A percentile compares a stretch with the other conserved stretches of the same genome.
Evolutionary conservation across 345 rosid species (phyloP).

Genomic region (Mangifera indica): DNA sequence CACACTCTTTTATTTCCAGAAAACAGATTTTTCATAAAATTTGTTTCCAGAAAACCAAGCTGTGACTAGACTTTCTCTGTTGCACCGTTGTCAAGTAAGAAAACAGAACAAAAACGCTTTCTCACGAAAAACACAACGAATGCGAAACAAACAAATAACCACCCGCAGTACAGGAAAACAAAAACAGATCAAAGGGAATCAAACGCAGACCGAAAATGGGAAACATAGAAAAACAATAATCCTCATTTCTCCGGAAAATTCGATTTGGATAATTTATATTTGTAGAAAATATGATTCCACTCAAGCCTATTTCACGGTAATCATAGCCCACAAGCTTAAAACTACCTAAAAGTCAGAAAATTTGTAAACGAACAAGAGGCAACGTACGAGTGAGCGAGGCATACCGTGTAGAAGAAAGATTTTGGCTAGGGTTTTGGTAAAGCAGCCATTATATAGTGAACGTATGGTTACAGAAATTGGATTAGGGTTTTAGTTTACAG

Average conservation of each 20-base stretch:
- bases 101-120: conserved; percentile 22
- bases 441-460: neutral
- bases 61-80: conserved; percentile 36
- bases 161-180: no score
- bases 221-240: neutral
- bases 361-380: no score
- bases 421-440: neutral
- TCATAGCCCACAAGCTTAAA: conserved; percentile 33
- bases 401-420: neutral
- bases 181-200: conserved; percentile 30
- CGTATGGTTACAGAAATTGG: neutral
- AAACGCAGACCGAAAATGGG: conserved; percentile 24
- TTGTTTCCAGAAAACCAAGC: conserved; percentile 5
- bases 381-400: no score
- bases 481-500: neutral
- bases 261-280: conserved; percentile 2
- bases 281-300: conserved; percentile 25
- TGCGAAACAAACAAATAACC: conserved; percentile 14
- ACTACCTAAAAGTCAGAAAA: no score
- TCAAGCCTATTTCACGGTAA: conserved; percentile 61
- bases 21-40: neutral
- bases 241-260: conserved; percentile 2
- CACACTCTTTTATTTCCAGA: neutral
- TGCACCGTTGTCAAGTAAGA: conserved; percentile 35
- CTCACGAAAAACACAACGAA: conserved; percentile 27